Evolutionary conservation across 2,329 filamentous ascomycete genomes (phyloP).

Genomic region (Neonectria sp.): DNA sequence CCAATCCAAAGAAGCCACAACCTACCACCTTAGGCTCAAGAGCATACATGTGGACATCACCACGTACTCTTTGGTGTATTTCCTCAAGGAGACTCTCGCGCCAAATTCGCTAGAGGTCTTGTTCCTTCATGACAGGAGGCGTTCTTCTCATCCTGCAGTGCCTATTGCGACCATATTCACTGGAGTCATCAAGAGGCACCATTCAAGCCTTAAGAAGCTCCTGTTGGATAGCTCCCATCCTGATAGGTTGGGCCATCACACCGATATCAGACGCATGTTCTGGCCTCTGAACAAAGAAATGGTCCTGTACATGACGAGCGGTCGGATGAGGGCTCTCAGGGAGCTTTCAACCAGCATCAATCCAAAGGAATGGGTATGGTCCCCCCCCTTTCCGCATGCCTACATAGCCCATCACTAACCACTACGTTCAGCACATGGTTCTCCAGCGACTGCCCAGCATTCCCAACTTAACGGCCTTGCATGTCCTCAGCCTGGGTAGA

Average conservation of each 20-base stretch:
- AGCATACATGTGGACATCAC: conserved; percentile 35
- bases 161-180: conserved; percentile 28
- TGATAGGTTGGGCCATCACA: conserved; percentile 13
- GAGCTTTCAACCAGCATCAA: conserved; percentile 31
- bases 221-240: conserved; percentile 33
- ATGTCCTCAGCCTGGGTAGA: conserved; percentile 29
- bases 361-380: conserved; percentile 27
- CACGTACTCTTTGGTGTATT: conserved; percentile 26
- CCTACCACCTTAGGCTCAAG: conserved; percentile 29
- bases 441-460: conserved; percentile 33
- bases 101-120: conserved; percentile 32
- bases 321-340: conserved; percentile 29
- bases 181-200: conserved; percentile 31
- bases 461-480: conserved; percentile 26
- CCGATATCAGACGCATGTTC: conserved; percentile 22
- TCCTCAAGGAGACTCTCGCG: conserved; percentile 33
- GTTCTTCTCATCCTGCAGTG: conserved; percentile 20
- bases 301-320: conserved; percentile 32
- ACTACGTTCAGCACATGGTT: conserved; percentile 25
- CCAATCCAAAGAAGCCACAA: conserved; percentile 16
- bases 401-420: conserved; percentile 6
- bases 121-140: conserved; percentile 33
- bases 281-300: conserved; percentile 32
- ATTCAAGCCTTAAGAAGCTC: conserved; percentile 33
- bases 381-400: background rate